These are phyloP conservation scores for Cucumis sativus DNA, from an alignment of 306 rosid species.

Conservation along the genomic window DNA sequence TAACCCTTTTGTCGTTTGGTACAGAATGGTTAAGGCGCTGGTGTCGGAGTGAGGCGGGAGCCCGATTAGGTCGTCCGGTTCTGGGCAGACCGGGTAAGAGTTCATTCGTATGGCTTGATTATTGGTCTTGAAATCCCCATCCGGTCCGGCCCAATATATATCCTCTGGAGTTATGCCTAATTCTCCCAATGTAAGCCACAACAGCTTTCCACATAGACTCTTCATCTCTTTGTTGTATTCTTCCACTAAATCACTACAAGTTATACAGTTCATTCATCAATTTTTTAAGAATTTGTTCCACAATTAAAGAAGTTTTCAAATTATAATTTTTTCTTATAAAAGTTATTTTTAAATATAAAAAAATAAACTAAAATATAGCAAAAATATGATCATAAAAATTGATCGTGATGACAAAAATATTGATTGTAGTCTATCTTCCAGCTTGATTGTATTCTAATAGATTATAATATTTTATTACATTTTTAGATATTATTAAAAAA, in stretches of 20 bases:
- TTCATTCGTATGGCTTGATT: conserved; percentile 53
- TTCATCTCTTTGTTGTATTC: conserved; percentile 50
- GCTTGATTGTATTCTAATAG: no score
- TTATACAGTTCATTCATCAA: no score
- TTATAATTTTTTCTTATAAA: no score
- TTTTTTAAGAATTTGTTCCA: no score
- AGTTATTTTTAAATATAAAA: no score
- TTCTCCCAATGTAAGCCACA: conserved; percentile 58
- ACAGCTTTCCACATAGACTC: conserved; percentile 47
- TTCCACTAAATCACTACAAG: conserved; percentile 30
- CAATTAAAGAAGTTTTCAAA: no score
- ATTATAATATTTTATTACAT: no score
- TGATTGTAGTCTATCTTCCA: no score
- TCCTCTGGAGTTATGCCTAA: conserved; percentile 51
- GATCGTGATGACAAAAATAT: no score
- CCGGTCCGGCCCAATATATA: conserved; percentile 49
- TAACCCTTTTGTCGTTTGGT: conserved; percentile 62
- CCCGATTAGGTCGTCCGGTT: conserved; percentile 87
- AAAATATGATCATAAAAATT: no score
- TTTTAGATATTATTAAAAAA: no score
- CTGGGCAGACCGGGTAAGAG: conserved; percentile 79
- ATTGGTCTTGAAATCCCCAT: conserved; percentile 23
- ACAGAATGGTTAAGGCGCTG: conserved; percentile 50
- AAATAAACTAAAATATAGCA: no score
- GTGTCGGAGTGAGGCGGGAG: conserved; percentile 82